Evolutionary conservation across 257 asterid species (phyloP), one percentile per base, ranked within the genome.

Genomic region (Ligustrum vulgare): DNA sequence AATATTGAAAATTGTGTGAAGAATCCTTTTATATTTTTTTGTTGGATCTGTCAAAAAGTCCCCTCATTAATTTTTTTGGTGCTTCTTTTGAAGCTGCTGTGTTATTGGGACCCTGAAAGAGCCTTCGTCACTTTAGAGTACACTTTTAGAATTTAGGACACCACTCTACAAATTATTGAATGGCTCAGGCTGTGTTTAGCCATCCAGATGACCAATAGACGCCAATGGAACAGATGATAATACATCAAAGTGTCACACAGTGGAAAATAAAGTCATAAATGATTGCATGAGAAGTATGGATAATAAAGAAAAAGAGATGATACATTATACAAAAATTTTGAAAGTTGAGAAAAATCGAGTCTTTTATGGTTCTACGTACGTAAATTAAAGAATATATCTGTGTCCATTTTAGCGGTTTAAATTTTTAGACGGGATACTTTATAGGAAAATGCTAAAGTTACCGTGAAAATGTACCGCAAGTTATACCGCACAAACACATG

Each of bases 191-290:
- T 7, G 67, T 60, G n/a, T 22, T 60, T 16, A 60, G 35, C 67
- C 67, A 23, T 60, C 33, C 67, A 60, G 67, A 4, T 60, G 34
- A 34, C 18, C 67, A 54, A 54, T 54, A 18, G 6, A 54, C 31
- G 63, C 13, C 31, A 54, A n/a, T 54, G 63, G 9, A 20, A 54
- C 25, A 6, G 62, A 41, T 43, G 62, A 70, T 39, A 4, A n/a
- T 39, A 36, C 28, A 16, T 18, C 7, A 20, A 13, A 1, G 3
- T 13, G 28, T 8, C 23, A 69, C n/a, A 8, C 2, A 43, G 6
- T 60, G 39, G 74, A 45, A 56, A 70, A 39, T 43, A 69, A 69
- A 69, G 73, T 22, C n/a, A 43, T 5, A 39, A 69, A 41, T 18
- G 11, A 41, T 69, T 69, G 36, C 60, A 18, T 69, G 13, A 69